These are phyloP conservation scores for Flaveria robusta DNA, from an alignment of 129 eudicot genomes.

Conservation along the genomic window DNA sequence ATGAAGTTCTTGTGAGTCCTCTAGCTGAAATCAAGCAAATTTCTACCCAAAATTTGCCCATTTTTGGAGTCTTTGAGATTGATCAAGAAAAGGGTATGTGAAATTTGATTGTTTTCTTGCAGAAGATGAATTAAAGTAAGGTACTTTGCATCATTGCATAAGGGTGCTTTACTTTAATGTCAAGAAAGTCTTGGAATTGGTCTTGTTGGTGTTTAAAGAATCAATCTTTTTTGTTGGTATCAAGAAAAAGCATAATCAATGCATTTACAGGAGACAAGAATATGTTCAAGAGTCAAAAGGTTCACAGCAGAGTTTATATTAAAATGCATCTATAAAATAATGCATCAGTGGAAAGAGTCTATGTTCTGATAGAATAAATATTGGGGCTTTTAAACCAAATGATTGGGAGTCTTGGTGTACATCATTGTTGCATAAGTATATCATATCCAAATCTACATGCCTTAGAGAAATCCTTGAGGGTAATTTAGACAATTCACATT, in stretches of 20 bases:
- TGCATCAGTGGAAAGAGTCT: neutral
- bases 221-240: slow-evolving; percentile 40
- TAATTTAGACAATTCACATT: slow-evolving; percentile 20
- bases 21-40: slow-evolving; percentile 73
- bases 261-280: slow-evolving; percentile 12
- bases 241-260: slow-evolving; percentile 33
- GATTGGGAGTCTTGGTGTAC: too few species aligned
- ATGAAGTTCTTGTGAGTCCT: slow-evolving; percentile 67
- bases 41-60: slow-evolving; percentile 84
- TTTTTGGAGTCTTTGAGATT: slow-evolving; percentile 37
- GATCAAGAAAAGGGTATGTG: slow-evolving; percentile 28
- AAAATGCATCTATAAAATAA: neutral
- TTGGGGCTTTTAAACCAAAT: neutral
- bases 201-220: slow-evolving; percentile 29
- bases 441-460: too few species aligned
- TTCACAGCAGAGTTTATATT: neutral
- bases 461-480: slow-evolving; percentile 56
- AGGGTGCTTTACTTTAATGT: slow-evolving; percentile 64
- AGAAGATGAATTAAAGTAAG: slow-evolving; percentile 35
- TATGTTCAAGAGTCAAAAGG: slow-evolving; percentile 14
- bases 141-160: slow-evolving; percentile 44
- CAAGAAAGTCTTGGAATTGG: slow-evolving; percentile 38
- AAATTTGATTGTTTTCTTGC: slow-evolving; percentile 36
- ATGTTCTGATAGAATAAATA: neutral
- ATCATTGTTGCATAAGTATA: too few species aligned